phyloP scores from a whole-genome alignment of 108 stramenopile genomes.

The Seminavis robusta region DNA sequence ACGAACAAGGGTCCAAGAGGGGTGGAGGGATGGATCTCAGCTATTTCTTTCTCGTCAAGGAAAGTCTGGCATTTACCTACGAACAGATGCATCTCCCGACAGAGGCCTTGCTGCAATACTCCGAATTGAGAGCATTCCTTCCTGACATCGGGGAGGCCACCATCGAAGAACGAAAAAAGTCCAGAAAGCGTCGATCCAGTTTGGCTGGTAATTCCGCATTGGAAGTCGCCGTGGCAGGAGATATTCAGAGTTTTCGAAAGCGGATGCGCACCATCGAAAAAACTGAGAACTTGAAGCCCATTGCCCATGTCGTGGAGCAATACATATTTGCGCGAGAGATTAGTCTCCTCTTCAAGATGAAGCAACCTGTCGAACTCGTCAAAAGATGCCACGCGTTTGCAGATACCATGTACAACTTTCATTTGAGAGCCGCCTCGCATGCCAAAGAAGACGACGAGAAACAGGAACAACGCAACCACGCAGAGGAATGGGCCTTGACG shows the following conservation, averaged over 20 bases:
- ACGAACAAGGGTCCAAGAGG: not conserved
- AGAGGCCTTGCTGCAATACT: conserved; percentile 79
- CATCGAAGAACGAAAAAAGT: conserved; percentile 1
- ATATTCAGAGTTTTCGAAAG: conserved; percentile 51
- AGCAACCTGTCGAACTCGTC: conserved; percentile 55
- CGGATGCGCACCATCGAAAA: conserved; percentile 36
- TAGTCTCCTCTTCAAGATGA: conserved; percentile 55
- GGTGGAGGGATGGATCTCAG: conserved; percentile 50
- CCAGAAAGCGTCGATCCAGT: conserved; percentile 7
- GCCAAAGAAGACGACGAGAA: conserved; percentile 15
- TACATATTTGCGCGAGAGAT: conserved; percentile 76
- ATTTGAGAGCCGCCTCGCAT: conserved; percentile 21
- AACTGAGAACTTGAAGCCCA: conserved; percentile 39
- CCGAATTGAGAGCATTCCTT: conserved; percentile 67
- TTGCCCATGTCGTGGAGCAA: conserved; percentile 43
- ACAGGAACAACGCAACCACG: conserved; percentile 26
- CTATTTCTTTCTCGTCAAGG: conserved; percentile 81
- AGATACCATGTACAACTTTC: conserved; percentile 34
- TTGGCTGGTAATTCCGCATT: conserved; percentile 6
- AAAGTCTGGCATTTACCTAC: conserved; percentile 77
- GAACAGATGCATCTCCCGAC: conserved; percentile 76
- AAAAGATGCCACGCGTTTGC: conserved; percentile 49
- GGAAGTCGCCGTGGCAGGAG: conserved; percentile 58
- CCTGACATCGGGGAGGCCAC: conserved; percentile 35
- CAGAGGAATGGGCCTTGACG: conserved; percentile 61